These are phyloP conservation scores for Quercus variabilis DNA, from an alignment of 306 rosid species.

Conservation along the genomic window DNA sequence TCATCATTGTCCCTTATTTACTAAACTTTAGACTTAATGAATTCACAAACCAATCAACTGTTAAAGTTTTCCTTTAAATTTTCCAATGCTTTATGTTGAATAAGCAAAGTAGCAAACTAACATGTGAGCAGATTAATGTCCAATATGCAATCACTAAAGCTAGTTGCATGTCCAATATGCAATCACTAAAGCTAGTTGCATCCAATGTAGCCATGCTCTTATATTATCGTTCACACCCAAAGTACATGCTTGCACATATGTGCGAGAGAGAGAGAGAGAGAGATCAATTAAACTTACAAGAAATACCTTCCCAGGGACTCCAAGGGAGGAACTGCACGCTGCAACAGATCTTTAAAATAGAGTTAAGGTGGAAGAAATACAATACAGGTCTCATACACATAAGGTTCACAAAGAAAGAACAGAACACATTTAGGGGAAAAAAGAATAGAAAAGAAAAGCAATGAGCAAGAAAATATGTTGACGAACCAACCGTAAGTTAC, in stretches of 20 bases:
- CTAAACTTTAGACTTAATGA: too few relatives aligned
- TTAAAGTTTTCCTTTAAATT: too few relatives aligned
- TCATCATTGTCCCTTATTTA: too few relatives aligned
- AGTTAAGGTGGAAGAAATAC: slow-evolving; percentile 44
- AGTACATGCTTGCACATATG: neutral
- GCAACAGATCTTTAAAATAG: slow-evolving; percentile 62
- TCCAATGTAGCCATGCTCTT: too few relatives aligned
- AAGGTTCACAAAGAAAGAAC: neutral
- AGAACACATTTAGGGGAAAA: neutral
- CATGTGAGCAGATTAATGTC: neutral
- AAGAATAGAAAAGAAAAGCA: neutral
- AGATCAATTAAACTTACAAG: neutral
- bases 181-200: neutral
- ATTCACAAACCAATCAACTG: too few relatives aligned
- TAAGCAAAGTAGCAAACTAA: too few relatives aligned
- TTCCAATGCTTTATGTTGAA: too few relatives aligned
- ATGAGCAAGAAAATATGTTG: neutral
- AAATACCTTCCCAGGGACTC: slow-evolving; percentile 92
- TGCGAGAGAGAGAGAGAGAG: neutral
- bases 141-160: neutral
- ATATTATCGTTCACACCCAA: too few relatives aligned
- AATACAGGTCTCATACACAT: slow-evolving; percentile 2
- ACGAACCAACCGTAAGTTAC: too few relatives aligned
- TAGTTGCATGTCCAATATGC: too few relatives aligned
- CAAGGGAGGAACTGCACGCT: slow-evolving; percentile 92